Evolutionary conservation across 352 stramenopile species (phyloP), one percentile per base, ranked within the genome.

Genomic region (Phytophthora melonis): DNA sequence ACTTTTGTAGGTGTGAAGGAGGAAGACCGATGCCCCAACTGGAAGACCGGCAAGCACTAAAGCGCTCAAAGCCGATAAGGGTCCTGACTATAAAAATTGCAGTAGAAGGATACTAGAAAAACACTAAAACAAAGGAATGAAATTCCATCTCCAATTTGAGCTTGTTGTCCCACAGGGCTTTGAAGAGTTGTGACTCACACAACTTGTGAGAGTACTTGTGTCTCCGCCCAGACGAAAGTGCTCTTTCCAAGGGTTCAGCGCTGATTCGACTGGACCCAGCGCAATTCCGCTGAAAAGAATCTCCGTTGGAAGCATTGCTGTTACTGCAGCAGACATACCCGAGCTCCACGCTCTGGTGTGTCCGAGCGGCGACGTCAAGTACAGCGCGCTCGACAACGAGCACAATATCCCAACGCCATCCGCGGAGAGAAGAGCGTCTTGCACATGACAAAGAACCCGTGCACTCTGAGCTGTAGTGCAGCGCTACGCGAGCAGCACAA

Each of bases 11-110:
- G 81, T 53, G 79, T 90, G 30, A 70, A 78, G 36, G 79, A 84
- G 57, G 69, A 78, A 19, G 79, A 90, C 41, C 83, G 83, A 52
- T 88, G 83, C 43, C 81, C 79, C 1, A 75, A 74, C 36, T 90
- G 83, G 83, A 88, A 87, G 75, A 79, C 72, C 8, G 83, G 83
- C 75, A 88, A 87, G 68, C 82, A 89, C 63, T 66, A 85, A 5
- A 30, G 27, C 5, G 27, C 27, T 30, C 27, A 30, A 30, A 30
- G 27, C 27, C 27, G 27, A 30, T 30, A 30, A 30, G 27, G 27
- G 27, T 30, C 27, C 27, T 30, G 27, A 30, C 3, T 30, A 5
- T 30, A 6, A 30, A 30, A 30, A 30, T 30, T 30, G 27, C 27
- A 30, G 27, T 30, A 30, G 27, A 30, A 30, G 27, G 27, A 30